Percentiles rank a stretch among this genome's conserved stretches.
Conservation (phyloP, 352 stramenopile genomes). For the Globisporangium nagaii region DNA sequence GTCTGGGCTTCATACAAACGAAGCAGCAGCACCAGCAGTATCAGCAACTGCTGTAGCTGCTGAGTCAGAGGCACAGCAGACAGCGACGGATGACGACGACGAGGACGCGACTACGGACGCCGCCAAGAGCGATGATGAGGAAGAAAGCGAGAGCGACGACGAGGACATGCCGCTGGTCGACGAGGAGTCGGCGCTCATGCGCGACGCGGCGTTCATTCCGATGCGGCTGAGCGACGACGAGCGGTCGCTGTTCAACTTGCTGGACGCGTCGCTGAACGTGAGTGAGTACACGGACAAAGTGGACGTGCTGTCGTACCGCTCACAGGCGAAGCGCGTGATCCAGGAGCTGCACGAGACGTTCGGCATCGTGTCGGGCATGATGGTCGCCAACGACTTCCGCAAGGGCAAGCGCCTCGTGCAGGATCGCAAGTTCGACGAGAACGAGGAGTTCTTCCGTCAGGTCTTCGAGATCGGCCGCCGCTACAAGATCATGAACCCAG, state of each 20-base stretch:
- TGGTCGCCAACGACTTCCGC: slow-evolving; percentile 59
- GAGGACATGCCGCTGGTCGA: slow-evolving; percentile 16
- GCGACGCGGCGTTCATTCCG: slow-evolving; percentile 53
- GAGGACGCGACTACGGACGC: slow-evolving; percentile 10
- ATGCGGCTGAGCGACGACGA: slow-evolving; percentile 64
- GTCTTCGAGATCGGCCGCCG: slow-evolving; percentile 90
- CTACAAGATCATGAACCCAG: slow-evolving; percentile 94
- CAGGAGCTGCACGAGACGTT: slow-evolving; percentile 65
- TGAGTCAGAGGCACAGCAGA: background rate
- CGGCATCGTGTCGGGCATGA: slow-evolving; percentile 53
- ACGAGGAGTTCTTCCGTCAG: slow-evolving; percentile 72
- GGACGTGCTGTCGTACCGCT: slow-evolving; percentile 73
- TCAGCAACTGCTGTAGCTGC: background rate
- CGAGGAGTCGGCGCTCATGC: slow-evolving; percentile 16
- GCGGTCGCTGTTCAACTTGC: slow-evolving; percentile 65
- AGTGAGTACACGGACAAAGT: slow-evolving; percentile 94
- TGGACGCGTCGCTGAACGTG: slow-evolving; percentile 78
- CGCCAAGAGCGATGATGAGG: slow-evolving; percentile 22
- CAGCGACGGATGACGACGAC: slow-evolving; percentile 13
- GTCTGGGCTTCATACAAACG: background rate
- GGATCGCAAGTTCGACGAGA: slow-evolving; percentile 63
- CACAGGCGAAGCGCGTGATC: slow-evolving; percentile 68
- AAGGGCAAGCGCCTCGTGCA: slow-evolving; percentile 51
- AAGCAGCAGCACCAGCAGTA: background rate
- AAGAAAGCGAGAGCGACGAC: slow-evolving; percentile 31